These are phyloP conservation scores for Penicillium sp. DNA, from an alignment of 2,329 filamentous ascomycete genomes.

Conservation along the genomic window DNA sequence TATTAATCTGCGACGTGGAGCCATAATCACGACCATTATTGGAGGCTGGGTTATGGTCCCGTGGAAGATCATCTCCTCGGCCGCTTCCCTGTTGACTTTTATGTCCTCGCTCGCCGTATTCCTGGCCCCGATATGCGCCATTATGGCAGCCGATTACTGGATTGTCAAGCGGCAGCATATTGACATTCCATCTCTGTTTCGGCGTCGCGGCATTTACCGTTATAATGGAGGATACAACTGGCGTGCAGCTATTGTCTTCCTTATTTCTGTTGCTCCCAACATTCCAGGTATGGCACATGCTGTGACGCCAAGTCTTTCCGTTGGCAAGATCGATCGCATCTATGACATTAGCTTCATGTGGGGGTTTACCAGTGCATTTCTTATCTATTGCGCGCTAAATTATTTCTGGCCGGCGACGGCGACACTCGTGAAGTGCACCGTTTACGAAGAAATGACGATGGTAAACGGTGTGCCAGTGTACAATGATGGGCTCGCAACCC, in stretches of 20 bases:
- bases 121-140: conserved; percentile 45
- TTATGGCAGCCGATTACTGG: conserved; percentile 49
- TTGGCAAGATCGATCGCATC: not conserved
- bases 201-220: conserved; percentile 9
- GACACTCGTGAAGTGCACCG: not conserved
- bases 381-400: not conserved
- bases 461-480: not conserved
- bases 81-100: conserved; percentile 49
- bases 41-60: conserved; percentile 38
- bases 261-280: conserved; percentile 39
- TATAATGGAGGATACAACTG: conserved; percentile 37
- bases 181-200: conserved; percentile 46
- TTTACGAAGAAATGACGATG: not conserved
- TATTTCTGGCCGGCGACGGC: conserved; percentile 1
- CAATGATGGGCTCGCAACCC: not conserved
- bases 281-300: conserved; percentile 30
- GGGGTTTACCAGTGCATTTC: not conserved
- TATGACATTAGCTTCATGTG: conserved; percentile 2
- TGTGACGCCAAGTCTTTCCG: conserved; percentile 19
- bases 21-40: not conserved
- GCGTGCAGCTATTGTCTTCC: conserved; percentile 38
- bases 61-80: conserved; percentile 50
- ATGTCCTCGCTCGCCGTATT: conserved; percentile 49
- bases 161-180: conserved; percentile 44
- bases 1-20: conserved; percentile 77